phyloP scores from a whole-genome alignment of 129 eudicot genomes.

The Artemisia argyi region DNA sequence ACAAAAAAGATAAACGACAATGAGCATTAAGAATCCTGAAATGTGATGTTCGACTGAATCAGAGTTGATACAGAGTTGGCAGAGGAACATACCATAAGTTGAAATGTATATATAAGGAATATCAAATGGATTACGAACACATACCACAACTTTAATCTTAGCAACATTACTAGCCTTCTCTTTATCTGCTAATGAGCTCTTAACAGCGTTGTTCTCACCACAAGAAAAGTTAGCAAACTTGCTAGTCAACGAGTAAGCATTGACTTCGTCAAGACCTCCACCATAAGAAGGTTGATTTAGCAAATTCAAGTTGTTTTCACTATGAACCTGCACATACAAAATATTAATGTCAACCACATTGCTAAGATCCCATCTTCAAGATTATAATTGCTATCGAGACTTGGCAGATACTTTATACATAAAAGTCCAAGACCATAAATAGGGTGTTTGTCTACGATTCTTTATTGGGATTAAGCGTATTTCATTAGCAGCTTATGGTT shows the following conservation, averaged over 20 bases:
- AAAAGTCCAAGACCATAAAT: no score
- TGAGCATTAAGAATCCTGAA: conserved; percentile 1
- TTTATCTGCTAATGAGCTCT: conserved; percentile 58
- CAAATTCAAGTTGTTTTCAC: conserved; percentile 41
- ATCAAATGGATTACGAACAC: no score
- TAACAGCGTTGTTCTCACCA: conserved; percentile 52
- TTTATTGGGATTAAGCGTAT: no score
- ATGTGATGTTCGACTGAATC: no score
- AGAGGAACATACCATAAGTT: no score
- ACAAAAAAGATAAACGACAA: background rate
- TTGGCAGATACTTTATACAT: no score
- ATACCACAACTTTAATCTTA: conserved; percentile 88
- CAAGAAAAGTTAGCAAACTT: conserved; percentile 58
- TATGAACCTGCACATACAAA: conserved; percentile 52
- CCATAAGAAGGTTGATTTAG: conserved; percentile 48
- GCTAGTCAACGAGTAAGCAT: conserved; percentile 37
- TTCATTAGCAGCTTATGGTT: no score
- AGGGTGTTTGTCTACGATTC: no score
- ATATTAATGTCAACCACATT: background rate
- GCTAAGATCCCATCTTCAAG: no score
- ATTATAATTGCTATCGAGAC: no score
- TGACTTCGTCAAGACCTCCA: conserved; percentile 57
- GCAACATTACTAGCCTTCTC: conserved; percentile 80
- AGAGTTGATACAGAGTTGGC: no score
- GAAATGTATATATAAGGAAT: no score